Percentiles rank a stretch among this genome's conserved stretches.
Evolutionary conservation across 306 rosid species (phyloP).

Genomic region (Neltuma alba): DNA sequence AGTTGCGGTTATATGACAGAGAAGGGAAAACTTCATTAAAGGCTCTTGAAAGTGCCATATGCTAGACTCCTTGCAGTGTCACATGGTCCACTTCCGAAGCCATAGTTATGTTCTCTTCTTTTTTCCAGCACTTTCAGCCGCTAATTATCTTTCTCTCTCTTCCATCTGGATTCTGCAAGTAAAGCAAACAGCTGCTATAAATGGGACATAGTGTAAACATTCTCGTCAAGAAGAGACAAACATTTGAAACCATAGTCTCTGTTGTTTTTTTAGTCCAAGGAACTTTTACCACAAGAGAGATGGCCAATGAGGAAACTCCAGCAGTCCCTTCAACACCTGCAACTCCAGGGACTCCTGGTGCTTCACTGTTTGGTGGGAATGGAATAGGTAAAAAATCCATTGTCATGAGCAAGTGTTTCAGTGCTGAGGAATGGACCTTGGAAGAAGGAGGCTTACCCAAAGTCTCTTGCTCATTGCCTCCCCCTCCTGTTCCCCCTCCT

Average conservation of each 20-base stretch:
- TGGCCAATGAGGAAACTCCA: constrained; percentile 60
- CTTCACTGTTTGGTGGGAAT: constrained; percentile 61
- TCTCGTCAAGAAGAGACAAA: constrained; percentile 37
- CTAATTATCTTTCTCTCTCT: constrained; percentile 22
- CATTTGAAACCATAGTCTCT: constrained; percentile 29
- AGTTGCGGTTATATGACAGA: constrained; percentile 1
- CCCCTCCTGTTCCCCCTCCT: constrained; percentile 66
- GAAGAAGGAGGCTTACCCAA: constrained; percentile 72
- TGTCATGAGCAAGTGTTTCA: constrained; percentile 59
- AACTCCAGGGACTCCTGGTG: constrained; percentile 77
- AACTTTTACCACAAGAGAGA: constrained; percentile 16
- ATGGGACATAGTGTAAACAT: background rate
- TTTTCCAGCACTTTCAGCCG: constrained; percentile 38
- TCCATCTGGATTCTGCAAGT: constrained; percentile 48
- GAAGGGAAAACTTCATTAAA: constrained; percentile 26
- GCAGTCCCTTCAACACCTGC: constrained; percentile 68
- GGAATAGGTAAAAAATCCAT: constrained; percentile 58
- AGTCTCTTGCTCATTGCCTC: constrained; percentile 64
- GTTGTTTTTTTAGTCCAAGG: constrained; percentile 6
- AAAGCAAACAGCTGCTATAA: constrained; percentile 33
- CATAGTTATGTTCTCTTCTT: constrained; percentile 18
- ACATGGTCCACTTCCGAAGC: constrained; percentile 48
- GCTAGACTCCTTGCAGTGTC: constrained; percentile 29
- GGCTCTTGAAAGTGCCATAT: constrained; percentile 32
- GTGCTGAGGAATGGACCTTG: constrained; percentile 57